phyloP scores from a whole-genome alignment of 225 moss, liverwort and hornwort genomes.

The Physcomitrium patens region DNA sequence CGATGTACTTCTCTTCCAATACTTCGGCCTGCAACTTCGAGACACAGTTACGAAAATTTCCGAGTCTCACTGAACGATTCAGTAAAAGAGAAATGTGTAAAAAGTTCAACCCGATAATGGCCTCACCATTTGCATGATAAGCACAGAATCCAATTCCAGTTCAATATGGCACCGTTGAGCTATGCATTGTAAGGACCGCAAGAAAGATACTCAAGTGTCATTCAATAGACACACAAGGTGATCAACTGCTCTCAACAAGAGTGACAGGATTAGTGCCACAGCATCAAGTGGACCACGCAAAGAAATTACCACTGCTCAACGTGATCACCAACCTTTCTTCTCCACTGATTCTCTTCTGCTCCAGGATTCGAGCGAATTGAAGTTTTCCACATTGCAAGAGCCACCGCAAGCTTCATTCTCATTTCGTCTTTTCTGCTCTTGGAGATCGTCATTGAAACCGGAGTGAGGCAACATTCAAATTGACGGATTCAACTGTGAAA shows the following conservation, averaged over 20 bases:
- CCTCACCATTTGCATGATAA: background rate
- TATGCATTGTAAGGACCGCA: background rate
- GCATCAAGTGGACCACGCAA: background rate
- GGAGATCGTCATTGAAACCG: conserved; percentile 13
- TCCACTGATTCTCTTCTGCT: conserved; percentile 43
- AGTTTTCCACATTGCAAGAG: conserved; percentile 32
- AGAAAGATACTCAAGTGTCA: background rate
- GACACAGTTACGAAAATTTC: conserved; percentile 9
- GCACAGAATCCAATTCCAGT: background rate
- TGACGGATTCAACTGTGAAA: background rate
- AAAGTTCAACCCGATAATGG: background rate
- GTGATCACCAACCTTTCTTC: conserved; percentile 41
- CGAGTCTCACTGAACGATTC: background rate
- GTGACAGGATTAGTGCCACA: background rate
- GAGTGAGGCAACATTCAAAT: background rate
- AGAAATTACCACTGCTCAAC: background rate
- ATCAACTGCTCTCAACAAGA: background rate
- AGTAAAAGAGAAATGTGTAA: background rate
- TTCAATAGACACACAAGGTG: background rate
- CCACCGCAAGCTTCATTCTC: conserved; percentile 29
- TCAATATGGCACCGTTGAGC: background rate
- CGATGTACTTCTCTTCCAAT: conserved; percentile 42
- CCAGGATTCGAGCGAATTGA: conserved; percentile 9
- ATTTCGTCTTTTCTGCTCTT: conserved; percentile 23
- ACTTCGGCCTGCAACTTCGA: conserved; percentile 41